Evolutionary conservation across 805 yeast genomes (phyloP).

Genomic region (Lipomyces sp.): DNA sequence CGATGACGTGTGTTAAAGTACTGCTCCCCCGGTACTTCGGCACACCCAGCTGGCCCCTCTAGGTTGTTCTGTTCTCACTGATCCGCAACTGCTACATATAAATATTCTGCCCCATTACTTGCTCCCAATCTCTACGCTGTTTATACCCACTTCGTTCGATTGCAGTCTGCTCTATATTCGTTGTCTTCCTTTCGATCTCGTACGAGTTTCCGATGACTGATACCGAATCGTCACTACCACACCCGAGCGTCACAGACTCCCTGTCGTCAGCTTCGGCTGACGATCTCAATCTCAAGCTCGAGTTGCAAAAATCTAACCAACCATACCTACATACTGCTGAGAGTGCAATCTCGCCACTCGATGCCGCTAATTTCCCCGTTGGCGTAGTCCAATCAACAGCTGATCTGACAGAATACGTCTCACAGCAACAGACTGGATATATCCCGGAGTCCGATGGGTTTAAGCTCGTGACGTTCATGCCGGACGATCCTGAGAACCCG

Average conservation of each 20-base stretch:
- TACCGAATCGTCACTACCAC: too few species aligned
- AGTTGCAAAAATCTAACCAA: slow-evolving; percentile 21
- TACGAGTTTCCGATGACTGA: slow-evolving; percentile 2
- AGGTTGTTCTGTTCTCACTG: background rate
- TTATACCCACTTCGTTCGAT: background rate
- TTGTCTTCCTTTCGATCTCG: background rate
- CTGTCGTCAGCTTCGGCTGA: slow-evolving; percentile 2
- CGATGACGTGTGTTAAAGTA: background rate
- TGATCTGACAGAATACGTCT: slow-evolving; percentile 38
- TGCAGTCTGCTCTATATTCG: background rate
- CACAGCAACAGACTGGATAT: slow-evolving; percentile 32
- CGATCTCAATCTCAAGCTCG: background rate
- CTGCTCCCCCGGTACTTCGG: background rate
- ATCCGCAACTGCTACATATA: background rate
- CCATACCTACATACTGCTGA: slow-evolving; percentile 35
- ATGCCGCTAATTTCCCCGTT: slow-evolving; percentile 40
- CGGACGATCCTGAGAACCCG: slow-evolving; percentile 44
- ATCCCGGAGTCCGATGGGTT: slow-evolving; percentile 28
- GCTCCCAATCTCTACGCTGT: background rate
- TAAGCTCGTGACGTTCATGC: slow-evolving; percentile 38
- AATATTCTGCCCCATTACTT: background rate
- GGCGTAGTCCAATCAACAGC: slow-evolving; percentile 34
- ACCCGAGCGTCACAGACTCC: background rate
- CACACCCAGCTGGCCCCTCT: background rate
- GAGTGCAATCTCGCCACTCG: slow-evolving; percentile 28